These are phyloP conservation scores for Sanguinoderma infundibulare DNA, from an alignment of 1,284 basidiomycete species.

Conservation along the genomic window DNA sequence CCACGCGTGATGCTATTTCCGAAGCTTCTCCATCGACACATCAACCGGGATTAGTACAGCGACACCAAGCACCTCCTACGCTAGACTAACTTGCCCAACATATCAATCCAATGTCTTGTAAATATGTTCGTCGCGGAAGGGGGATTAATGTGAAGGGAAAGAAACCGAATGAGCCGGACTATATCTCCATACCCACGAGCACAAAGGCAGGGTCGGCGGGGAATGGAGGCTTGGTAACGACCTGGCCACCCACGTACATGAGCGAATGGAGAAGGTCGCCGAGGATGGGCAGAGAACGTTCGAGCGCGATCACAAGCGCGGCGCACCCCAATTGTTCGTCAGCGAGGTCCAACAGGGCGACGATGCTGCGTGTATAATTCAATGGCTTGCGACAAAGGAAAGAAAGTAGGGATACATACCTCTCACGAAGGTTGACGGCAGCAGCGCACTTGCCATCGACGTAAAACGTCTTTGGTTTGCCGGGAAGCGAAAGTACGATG, in stretches of 20 bases:
- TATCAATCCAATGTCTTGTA: not conserved
- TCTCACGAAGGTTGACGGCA: conserved; percentile 77
- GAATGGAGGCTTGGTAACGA: conserved; percentile 78
- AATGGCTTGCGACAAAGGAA: not conserved
- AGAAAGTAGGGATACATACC: conserved; percentile 45
- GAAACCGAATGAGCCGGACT: conserved; percentile 9
- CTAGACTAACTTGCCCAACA: conserved; percentile 2
- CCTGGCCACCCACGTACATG: conserved; percentile 82
- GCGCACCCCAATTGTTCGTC: conserved; percentile 78
- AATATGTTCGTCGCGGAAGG: not conserved
- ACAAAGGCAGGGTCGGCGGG: conserved; percentile 71
- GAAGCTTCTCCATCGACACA: not conserved
- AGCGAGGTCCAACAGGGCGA: conserved; percentile 81
- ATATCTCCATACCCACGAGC: conserved; percentile 80
- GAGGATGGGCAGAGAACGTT: conserved; percentile 60
- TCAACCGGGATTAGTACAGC: conserved; percentile 6
- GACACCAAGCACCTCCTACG: conserved; percentile 12
- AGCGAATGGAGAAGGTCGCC: conserved; percentile 75
- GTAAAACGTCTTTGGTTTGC: conserved; percentile 72
- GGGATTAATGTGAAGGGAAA: no score
- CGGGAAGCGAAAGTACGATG: conserved; percentile 75
- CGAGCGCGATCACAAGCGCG: conserved; percentile 76
- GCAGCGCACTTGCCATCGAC: conserved; percentile 82
- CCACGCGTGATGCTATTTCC: conserved; percentile 2
- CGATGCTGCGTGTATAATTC: conserved; percentile 57